Evolutionary conservation across 208 protist genomes (phyloP).

Genomic region (Crithidia bombi): DNA sequence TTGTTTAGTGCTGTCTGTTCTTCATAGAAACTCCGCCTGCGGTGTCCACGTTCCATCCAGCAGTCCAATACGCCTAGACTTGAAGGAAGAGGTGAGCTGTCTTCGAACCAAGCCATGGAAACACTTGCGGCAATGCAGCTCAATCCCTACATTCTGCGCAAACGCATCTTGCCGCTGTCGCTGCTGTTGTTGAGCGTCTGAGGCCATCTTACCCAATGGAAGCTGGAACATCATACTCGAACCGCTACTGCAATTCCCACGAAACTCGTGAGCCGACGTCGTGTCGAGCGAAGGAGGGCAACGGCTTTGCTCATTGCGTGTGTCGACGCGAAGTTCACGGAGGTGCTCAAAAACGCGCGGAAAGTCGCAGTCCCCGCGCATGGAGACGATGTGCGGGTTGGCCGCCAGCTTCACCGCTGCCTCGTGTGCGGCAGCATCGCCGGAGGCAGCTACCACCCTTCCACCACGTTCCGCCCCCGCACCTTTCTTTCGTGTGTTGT

Average conservation of each 20-base stretch:
- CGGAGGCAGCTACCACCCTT: background rate
- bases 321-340: slow-evolving; percentile 54
- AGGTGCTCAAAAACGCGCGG: slow-evolving; percentile 87
- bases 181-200: slow-evolving; percentile 14
- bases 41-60: slow-evolving; percentile 88
- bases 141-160: slow-evolving; percentile 26
- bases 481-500: background rate
- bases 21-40: slow-evolving; percentile 68
- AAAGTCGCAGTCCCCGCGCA: slow-evolving; percentile 87
- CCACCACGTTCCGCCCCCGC: background rate
- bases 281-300: no score
- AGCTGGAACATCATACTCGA: background rate
- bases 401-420: slow-evolving; percentile 29
- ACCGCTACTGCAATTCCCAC: background rate
- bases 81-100: slow-evolving; percentile 45
- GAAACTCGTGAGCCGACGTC: background rate
- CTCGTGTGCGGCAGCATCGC: slow-evolving; percentile 21
- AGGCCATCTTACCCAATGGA: background rate
- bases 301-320: slow-evolving; percentile 10
- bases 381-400: slow-evolving; percentile 30
- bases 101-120: slow-evolving; percentile 71
- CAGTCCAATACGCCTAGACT: slow-evolving; percentile 59
- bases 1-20: no score
- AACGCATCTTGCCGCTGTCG: slow-evolving; percentile 10
- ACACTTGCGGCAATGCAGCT: slow-evolving; percentile 86